A percentile compares a stretch with the other conserved stretches of the same genome.
Conservation (phyloP, 495 filamentous ascomycete genomes). For the Penicillium samsonianum region DNA sequence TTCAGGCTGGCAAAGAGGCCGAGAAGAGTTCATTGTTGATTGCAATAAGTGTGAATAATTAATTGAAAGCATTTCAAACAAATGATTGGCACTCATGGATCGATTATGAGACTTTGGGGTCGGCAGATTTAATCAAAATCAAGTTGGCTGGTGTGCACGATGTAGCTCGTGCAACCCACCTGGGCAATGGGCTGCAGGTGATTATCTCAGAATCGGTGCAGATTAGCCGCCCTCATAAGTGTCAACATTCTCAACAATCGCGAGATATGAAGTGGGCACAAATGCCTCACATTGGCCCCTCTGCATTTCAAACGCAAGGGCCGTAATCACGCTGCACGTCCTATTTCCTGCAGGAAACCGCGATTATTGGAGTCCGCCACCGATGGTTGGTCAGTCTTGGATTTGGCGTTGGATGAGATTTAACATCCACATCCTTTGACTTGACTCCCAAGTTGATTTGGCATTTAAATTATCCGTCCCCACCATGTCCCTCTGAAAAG, state of each 20-base stretch:
- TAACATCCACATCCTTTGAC: not conserved
- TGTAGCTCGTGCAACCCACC: not conserved
- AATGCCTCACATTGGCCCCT: not conserved
- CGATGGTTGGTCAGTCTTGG: not conserved
- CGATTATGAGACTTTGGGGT: not conserved
- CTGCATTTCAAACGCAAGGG: not conserved
- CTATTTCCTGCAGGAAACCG: not conserved
- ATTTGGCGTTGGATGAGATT: not conserved
- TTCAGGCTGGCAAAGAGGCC: not conserved
- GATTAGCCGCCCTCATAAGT: slow-evolving; percentile 10
- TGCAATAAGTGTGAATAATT: not conserved
- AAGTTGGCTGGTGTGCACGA: not conserved
- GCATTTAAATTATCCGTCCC: not conserved
- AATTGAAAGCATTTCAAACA: not conserved
- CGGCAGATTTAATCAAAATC: not conserved
- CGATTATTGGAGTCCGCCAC: not conserved
- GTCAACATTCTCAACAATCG: not conserved
- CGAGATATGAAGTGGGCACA: not conserved
- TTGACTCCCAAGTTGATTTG: not conserved
- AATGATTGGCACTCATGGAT: not conserved
- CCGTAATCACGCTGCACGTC: not conserved
- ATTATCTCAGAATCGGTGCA: not conserved
- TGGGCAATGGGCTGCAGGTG: not conserved
- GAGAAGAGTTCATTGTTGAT: not conserved
- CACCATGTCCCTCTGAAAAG: not conserved